Evolutionary conservation across 1,284 basidiomycete genomes (phyloP), one percentile per base, ranked within the genome.

Genomic region (Ustilago curta): DNA sequence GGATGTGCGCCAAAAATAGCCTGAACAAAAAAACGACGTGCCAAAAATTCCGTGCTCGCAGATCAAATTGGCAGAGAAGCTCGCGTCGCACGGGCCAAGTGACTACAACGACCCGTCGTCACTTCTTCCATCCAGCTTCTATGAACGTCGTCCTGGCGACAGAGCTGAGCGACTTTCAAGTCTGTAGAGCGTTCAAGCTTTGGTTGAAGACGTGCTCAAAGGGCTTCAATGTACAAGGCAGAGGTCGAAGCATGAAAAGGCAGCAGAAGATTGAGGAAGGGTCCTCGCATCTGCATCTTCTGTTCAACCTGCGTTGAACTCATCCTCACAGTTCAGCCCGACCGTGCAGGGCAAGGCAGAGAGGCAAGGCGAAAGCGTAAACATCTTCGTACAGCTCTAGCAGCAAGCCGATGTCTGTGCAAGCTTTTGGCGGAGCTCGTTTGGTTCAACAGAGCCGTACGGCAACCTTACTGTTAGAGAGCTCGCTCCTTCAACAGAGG

Each of bases 1-100:
- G 19, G 18, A 12, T 11, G 25, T 0, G 3, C 35, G 23, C 43
- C 14, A n/a, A 27, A 42, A 31, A 16, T 27, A 37, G 50, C 19
- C 37, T 11, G 18, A 12, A 16, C 9, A 32, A 51, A 43, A 37
- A 59, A 59, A 59, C n/a, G 5, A 31, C 57, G 57, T 37, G 57
- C 57, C 40, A 32, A 43, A 49, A 59, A 59, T 21, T 29, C 37
- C 40, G 48, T 59, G 1, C 35, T 12, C 49, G 16, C 21, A 45
- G 58, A 59, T 59, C 58, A 59, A 42, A 49, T n/a, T 12, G 43
- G 21, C 19, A 14, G 11, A 8, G 14, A 29, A 16, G 45, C 27
- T n/a, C 16, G n/a, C n/a, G n/a, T n/a, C 19, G 50, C 35, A 43
- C 39, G n/a, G 39, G n/a, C 43, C 43, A 45, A 27, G 43, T 16